These are phyloP conservation scores for Baudoinia panamericana DNA, from an alignment of 495 filamentous ascomycete genomes.

Conservation along the genomic window DNA sequence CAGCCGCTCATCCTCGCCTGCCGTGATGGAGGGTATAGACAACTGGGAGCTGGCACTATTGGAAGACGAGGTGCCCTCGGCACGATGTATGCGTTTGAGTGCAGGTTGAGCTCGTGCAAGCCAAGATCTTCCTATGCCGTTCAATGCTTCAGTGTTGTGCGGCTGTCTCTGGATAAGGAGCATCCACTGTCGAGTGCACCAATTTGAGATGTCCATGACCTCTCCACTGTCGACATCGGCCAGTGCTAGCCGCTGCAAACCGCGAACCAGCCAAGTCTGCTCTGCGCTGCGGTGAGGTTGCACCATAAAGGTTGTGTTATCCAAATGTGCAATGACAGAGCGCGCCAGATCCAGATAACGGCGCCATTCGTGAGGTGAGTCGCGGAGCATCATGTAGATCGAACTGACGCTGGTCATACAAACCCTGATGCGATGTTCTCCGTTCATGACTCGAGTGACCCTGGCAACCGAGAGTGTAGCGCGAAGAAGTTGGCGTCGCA, in stretches of 20 bases:
- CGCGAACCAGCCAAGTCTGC: constrained; percentile 34
- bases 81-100: constrained; percentile 35
- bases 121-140: constrained; percentile 38
- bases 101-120: constrained; percentile 36
- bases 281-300: constrained; percentile 28
- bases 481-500: too few relatives aligned
- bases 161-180: constrained; percentile 32
- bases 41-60: constrained; percentile 22
- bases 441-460: too few relatives aligned
- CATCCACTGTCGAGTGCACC: constrained; percentile 37
- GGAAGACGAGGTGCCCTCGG: constrained; percentile 31
- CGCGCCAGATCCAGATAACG: constrained; percentile 9
- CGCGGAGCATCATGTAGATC: constrained; percentile 14
- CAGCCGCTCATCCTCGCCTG: constrained; percentile 20
- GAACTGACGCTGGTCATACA: constrained; percentile 12
- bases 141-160: constrained; percentile 32
- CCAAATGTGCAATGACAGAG: constrained; percentile 15
- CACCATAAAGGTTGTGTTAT: constrained; percentile 27
- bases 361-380: constrained; percentile 13
- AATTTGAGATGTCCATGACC: constrained; percentile 35
- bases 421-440: constrained; percentile 16
- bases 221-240: constrained; percentile 35
- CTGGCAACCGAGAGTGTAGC: too few relatives aligned
- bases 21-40: constrained; percentile 9
- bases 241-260: constrained; percentile 37